Evolutionary conservation across 2,329 filamentous ascomycete species (phyloP), one percentile per base, ranked within the genome.

Genomic region (Acrodontium crateriforme): DNA sequence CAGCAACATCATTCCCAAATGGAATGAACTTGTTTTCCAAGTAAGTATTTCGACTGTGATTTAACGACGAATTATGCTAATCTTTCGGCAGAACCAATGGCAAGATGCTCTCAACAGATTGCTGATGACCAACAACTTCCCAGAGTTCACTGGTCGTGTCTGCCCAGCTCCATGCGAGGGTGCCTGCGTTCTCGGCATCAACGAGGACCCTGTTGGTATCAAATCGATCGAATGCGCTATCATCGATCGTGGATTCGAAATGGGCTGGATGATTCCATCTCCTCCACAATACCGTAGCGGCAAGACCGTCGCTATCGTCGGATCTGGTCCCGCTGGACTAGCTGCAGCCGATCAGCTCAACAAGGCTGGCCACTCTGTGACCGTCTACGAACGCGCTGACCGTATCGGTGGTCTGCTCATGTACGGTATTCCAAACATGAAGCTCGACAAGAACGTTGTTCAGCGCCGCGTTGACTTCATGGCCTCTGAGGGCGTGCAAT

Each of bases 371-470:
- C 87, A 95, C 60, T 62, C 53, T 4, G 83, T 94, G 30, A 93
- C 83, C 9, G 73, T 95, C 11, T 94, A 89, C 50, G 87, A 95
- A 67, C 82, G 87, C 40, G 74, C 84, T 35, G 87, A 95, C 52
- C 82, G 87, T 40, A 64, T 78, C 32, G 87, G 87, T 59, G 87
- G 87, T 56, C 67, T 95, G 30, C 71, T 95, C 48, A 94, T 94
- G 87, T 94, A 95, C 52, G 87, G 87, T 43, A 95, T 95, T 43
- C 87, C 87, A 42, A 95, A 95, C 67, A 95, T 95, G 87, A 95
- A 95, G 67, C 78, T 95, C 22, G 87, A 95, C 64, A 95, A 95
- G 70, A 83, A 83, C 52, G 76, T 94, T 39, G 87, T 95, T 35
- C 87, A 94, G 67, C 80, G 87, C 28, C 80, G 87, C 55, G 84